phyloP scores from a whole-genome alignment of 2,329 filamentous ascomycete genomes.

The Neofusicoccum umdonicola region DNA sequence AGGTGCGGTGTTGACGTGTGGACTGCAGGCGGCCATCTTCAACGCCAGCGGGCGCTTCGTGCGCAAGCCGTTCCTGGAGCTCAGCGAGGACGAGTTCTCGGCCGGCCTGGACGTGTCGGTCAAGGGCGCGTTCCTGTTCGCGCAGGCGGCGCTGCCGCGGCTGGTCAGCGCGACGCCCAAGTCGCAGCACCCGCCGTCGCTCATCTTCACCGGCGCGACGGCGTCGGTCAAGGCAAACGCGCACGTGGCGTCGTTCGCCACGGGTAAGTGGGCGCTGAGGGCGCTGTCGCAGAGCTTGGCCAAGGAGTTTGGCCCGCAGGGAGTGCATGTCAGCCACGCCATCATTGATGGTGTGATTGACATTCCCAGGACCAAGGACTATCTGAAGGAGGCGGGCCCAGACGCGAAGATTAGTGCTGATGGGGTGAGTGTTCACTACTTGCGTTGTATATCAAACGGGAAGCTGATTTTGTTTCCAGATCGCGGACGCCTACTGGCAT shows the following conservation, averaged over 20 bases:
- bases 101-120: slow-evolving; percentile 46
- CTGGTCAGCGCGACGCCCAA: slow-evolving; percentile 51
- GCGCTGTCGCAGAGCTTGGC: slow-evolving; percentile 73
- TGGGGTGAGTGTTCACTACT: slow-evolving; percentile 56
- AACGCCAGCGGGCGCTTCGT: slow-evolving; percentile 63
- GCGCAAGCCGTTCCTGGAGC: slow-evolving; percentile 60
- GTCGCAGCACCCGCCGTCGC: slow-evolving; percentile 66
- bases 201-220: slow-evolving; percentile 86
- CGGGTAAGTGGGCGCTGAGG: slow-evolving; percentile 76
- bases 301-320: slow-evolving; percentile 78
- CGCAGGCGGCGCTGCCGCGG: slow-evolving; percentile 67
- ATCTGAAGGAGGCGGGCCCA: slow-evolving; percentile 52
- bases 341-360: slow-evolving; percentile 86
- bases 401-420: slow-evolving; percentile 72
- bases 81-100: slow-evolving; percentile 58
- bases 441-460: not conserved
- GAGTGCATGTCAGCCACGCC: slow-evolving; percentile 78
- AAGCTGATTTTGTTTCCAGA: slow-evolving; percentile 49
- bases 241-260: slow-evolving; percentile 68
- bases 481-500: slow-evolving; percentile 83
- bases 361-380: slow-evolving; percentile 67
- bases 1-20: slow-evolving; percentile 27
- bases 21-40: slow-evolving; percentile 60
- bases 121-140: slow-evolving; percentile 72
- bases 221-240: slow-evolving; percentile 73